Conservation (phyloP, 345 rosid genomes). For the Brassica nigra region DNA sequence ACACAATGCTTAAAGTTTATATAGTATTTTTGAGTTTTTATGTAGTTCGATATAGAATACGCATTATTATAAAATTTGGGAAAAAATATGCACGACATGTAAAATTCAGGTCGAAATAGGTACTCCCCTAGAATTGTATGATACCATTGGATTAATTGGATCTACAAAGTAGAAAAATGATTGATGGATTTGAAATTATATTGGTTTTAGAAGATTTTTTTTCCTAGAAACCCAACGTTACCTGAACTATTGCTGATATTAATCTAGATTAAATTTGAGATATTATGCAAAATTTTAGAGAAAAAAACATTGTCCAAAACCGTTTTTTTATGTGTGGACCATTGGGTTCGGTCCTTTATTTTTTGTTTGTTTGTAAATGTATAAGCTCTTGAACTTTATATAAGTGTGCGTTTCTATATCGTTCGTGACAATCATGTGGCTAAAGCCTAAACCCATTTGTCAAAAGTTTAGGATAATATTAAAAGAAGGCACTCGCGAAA, state of each 20-base stretch:
- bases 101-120: no score
- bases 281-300: neutral
- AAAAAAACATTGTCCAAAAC: neutral
- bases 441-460: constrained; percentile 11
- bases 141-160: neutral
- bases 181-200: neutral
- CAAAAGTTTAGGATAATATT: constrained; percentile 25
- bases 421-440: neutral
- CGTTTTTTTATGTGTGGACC: neutral
- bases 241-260: neutral
- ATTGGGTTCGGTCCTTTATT: neutral
- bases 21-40: no score
- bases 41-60: no score
- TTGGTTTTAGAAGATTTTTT: neutral
- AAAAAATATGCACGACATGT: no score
- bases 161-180: neutral
- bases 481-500: constrained; percentile 22
- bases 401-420: neutral
- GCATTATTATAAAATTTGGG: no score
- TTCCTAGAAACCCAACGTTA: neutral
- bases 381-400: neutral
- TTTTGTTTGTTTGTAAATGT: neutral
- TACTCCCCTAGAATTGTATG: neutral
- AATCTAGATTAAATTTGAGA: no score
- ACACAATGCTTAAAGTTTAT: no score